Evolutionary conservation across 306 rosid genomes (phyloP).

Genomic region (Vigna trinervia): DNA sequence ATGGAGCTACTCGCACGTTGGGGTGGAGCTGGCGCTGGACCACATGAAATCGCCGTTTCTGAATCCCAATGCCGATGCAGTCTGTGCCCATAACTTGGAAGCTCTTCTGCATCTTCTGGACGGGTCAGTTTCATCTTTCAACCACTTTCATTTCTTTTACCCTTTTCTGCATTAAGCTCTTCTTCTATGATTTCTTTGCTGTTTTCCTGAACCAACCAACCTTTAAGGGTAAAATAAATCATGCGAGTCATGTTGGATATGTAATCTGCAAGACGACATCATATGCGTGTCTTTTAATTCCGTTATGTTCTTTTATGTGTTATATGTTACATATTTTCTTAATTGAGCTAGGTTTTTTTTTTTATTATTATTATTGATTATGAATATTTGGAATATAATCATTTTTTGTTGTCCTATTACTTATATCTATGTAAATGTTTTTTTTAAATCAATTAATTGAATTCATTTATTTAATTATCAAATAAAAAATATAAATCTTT

Average conservation of each 20-base stretch:
- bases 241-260: neutral
- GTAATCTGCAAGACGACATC: neutral
- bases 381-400: too few relatives aligned
- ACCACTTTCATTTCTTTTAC: neutral
- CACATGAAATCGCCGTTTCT: constrained; percentile 73
- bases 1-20: constrained; percentile 86
- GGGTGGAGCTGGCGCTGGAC: constrained; percentile 69
- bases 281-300: neutral
- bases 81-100: constrained; percentile 74
- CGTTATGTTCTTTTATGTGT: too few relatives aligned
- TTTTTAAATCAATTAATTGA: too few relatives aligned
- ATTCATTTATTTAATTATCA: too few relatives aligned
- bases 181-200: neutral
- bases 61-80: constrained; percentile 60
- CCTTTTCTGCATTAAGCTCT: neutral
- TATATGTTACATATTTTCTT: neutral
- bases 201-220: neutral
- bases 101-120: constrained; percentile 83
- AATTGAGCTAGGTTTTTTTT: too few relatives aligned
- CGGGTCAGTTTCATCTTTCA: constrained; percentile 56
- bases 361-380: too few relatives aligned
- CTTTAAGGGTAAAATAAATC: neutral
- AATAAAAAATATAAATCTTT: too few relatives aligned
- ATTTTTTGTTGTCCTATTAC: neutral
- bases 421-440: too few relatives aligned